These are phyloP conservation scores for Backusella tarrabulga DNA, from an alignment of 192 early-diverging fungal species.

Conservation along the genomic window DNA sequence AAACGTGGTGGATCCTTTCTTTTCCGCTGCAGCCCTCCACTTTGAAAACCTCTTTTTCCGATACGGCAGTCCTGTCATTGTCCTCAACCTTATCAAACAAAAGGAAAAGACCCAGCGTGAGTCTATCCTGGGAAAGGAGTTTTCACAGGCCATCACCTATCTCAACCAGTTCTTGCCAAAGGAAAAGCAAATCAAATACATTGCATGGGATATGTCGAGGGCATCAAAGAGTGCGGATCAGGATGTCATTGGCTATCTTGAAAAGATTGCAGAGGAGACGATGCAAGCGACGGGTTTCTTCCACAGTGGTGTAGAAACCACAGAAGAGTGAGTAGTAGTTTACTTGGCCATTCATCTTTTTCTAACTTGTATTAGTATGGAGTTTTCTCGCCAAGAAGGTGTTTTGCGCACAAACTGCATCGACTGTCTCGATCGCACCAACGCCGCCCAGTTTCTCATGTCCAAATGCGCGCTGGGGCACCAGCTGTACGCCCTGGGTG, in stretches of 20 bases:
- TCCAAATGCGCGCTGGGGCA: conserved; percentile 92
- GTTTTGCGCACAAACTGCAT: conserved; percentile 96
- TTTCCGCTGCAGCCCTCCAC: conserved; percentile 86
- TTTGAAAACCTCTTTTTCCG: conserved; percentile 90
- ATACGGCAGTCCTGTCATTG: conserved; percentile 91
- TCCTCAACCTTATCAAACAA: conserved; percentile 94
- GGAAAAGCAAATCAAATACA: conserved; percentile 80
- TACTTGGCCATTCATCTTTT: not conserved
- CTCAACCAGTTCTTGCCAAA: conserved; percentile 88
- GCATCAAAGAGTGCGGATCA: conserved; percentile 86
- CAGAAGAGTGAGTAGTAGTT: conserved; percentile 15
- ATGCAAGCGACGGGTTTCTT: conserved; percentile 88
- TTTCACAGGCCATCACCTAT: conserved; percentile 77
- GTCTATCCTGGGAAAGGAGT: conserved; percentile 82
- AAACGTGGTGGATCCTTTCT: conserved; percentile 90
- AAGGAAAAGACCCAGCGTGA: conserved; percentile 92
- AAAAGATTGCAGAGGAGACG: conserved; percentile 85
- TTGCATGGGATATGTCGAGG: conserved; percentile 98
- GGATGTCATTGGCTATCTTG: conserved; percentile 87
- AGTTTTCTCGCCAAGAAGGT: conserved; percentile 66
- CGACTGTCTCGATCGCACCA: conserved; percentile 97
- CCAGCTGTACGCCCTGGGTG: conserved; percentile 88
- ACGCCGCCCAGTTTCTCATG: conserved; percentile 95
- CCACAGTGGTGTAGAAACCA: conserved; percentile 80
- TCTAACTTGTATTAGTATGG: not conserved